Evolutionary conservation across 176 grass and related monocot genomes (phyloP), one percentile per base, ranked within the genome.

Genomic region (Paspalum notatum): DNA sequence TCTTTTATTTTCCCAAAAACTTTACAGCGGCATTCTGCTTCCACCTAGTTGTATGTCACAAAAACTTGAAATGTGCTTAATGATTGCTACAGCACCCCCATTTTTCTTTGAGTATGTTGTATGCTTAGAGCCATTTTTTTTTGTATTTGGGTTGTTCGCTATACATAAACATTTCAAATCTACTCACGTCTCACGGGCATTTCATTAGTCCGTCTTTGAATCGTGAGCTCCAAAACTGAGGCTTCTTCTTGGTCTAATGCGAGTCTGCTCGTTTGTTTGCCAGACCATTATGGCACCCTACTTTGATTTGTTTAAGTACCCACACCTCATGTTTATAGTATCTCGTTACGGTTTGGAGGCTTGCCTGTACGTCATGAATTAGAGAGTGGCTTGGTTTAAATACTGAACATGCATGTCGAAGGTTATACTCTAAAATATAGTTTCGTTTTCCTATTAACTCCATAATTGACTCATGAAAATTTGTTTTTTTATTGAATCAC

Each of bases 391-490:
- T 4, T n/a, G 5, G 21, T 55, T 68, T 47, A 21, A 47, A 53
- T 25, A 62, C 7, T 53, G 63, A 66, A 65, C 40, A 20, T 39
- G 22, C 14, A 46, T 72, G 44, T 88, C 61, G 61, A 75, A 45
- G 65, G 68, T 1, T 39, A 62, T 26, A 25, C 27, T 25, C 62
- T 68, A 51, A 67, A 43, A 15, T 9, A 46, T 25, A 64, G 4
- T 27, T 12, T 26, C 39, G 3, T 32, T 32, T 32, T 32, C 32
- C 32, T 32, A 32, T 32, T 32, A 32, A 42, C 4, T 25, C 9
- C 8, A 42, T 63, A 70, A 63, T 4, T 12, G 4, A 40, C 27
- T 55, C 39, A 38, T 25, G 22, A 24, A 62, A 62, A 55, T 26
- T 71, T 70, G 8, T 46, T 45, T 32, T 62, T 24, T 37, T 16